A percentile compares a stretch with the other conserved stretches of the same genome.
Conservation (phyloP, 345 rosid genomes). For the Gossypium stocksii region DNA sequence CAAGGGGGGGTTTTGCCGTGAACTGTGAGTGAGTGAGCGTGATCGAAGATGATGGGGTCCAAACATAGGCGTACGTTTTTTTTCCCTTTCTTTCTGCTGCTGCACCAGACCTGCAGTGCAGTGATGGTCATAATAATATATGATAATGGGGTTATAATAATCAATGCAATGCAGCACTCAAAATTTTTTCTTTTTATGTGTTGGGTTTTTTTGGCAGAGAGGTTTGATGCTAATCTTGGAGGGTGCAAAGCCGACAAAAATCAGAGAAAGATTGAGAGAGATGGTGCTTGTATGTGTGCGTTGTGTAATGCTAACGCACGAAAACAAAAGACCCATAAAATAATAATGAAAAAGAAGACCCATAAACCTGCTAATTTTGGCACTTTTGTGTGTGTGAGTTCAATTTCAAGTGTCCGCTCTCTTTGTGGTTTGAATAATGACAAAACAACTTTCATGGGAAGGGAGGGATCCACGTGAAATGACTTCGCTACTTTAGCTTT, state of each 20-base stretch:
- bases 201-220: background rate
- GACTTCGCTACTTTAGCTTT: background rate
- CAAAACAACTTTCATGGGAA: background rate
- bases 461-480: background rate
- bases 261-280: background rate
- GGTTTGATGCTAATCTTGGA: constrained; percentile 21
- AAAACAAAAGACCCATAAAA: background rate
- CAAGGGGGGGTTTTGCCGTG: background rate
- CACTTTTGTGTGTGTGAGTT: background rate
- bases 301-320: background rate
- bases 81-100: background rate
- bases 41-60: background rate
- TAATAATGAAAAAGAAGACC: background rate
- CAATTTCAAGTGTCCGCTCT: background rate
- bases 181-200: background rate
- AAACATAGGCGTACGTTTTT: background rate
- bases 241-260: constrained; percentile 36
- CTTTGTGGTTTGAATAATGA: background rate
- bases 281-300: background rate
- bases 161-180: background rate
- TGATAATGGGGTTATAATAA: no score
- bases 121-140: background rate
- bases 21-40: background rate
- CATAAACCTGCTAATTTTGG: constrained; percentile 8
- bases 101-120: background rate